Evolutionary conservation across 495 filamentous ascomycete species (phyloP).

Genomic region (Tuber brumale): DNA sequence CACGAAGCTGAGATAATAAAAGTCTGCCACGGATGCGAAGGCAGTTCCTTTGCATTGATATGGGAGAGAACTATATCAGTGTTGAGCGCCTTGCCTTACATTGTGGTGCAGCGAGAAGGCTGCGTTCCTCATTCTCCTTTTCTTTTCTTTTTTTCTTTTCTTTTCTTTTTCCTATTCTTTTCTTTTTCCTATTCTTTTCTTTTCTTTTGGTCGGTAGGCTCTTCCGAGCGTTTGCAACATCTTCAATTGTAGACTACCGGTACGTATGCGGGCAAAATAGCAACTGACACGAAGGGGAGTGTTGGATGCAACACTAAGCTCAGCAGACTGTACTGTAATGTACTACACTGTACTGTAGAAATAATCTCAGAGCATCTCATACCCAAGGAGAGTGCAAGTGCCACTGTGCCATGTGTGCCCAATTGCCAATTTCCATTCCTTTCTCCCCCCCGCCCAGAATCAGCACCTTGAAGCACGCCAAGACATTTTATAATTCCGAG

Average conservation of each 20-base stretch:
- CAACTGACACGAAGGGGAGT: not conserved
- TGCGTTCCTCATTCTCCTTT: conserved; percentile 11
- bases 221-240: conserved; percentile 15
- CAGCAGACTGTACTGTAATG: not conserved
- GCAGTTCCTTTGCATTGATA: not conserved
- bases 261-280: conserved; percentile 4
- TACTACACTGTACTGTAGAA: not conserved
- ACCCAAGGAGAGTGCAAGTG: not conserved
- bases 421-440: conserved; percentile 7
- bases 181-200: too few relatives aligned
- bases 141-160: conserved; percentile 8
- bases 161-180: too few relatives aligned
- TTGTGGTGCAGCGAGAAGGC: conserved; percentile 21
- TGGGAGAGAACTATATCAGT: not conserved
- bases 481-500: not conserved
- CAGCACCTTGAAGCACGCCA: not conserved
- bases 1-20: not conserved
- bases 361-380: not conserved
- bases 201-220: conserved; percentile 6
- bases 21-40: not conserved
- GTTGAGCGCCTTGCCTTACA: not conserved
- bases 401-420: conserved; percentile 3
- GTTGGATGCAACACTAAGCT: too few relatives aligned
- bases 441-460: too few relatives aligned
- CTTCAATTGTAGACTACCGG: not conserved